Base-by-base conservation (phyloP, 441 rosid species). In the Erodium trifolium region DNA sequence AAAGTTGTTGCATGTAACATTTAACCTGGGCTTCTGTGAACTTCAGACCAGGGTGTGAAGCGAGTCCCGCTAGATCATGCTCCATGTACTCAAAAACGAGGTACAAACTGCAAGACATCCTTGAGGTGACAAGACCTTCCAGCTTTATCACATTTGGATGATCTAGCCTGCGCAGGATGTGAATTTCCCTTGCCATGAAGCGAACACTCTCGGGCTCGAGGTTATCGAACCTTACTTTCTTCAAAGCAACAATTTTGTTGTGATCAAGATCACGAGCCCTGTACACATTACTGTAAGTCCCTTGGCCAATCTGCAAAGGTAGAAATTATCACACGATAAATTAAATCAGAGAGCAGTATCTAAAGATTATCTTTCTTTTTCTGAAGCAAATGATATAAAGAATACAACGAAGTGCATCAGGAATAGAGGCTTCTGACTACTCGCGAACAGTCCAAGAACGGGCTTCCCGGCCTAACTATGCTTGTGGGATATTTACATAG, bases 201-300 rank as follows among this genome's bases (percentile, higher is more conserved):
- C 97, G 95, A 65, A 93, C 99, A 19, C 99, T 93, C 72, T 93
- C 99, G 1, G 99, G 97, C 87, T 94, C 99, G 66, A 91, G 80
- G 70, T 91, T 93, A 80, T 94, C 97, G 76, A 94, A 94, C 76
- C 96, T 84, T 1, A 94, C 97, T 82, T 90, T 91, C 91, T 94
- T 94, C 91, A 94, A 79, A 7, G 99, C 97, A 66, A 94, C 99
- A 71, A 88, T 83, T 77, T 94, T 94, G 83, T 82, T 89, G 71
- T 90, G 90, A 80, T 91, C 96, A 31, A 94, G 87, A 75, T 94
- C 99, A 57, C 96, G 86, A 67, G 99, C 99, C 75, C 97, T 89
- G 47, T 94, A 94, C 60, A 94, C 99, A 45, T 91, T 94, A 76
- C 97, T 91, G 70, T 94, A 94, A 59, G 99, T 94, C 76, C 99